A percentile compares a stretch with the other conserved stretches of the same genome.
Conservation (phyloP, 2,329 filamentous ascomycete genomes). For the Sarocladium kiliense region DNA sequence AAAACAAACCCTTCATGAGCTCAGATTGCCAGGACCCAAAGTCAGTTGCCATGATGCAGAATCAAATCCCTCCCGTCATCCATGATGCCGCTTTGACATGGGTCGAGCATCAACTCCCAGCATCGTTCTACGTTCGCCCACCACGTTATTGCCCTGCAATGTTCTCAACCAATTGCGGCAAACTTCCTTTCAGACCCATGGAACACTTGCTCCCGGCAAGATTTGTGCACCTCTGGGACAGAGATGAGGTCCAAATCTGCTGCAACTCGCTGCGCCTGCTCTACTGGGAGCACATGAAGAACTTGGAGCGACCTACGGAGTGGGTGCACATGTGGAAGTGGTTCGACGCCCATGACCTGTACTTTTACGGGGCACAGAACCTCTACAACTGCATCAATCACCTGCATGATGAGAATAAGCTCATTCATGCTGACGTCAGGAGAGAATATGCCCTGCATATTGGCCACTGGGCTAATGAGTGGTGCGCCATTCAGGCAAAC, state of each 20-base stretch:
- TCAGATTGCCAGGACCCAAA: too few relatives aligned
- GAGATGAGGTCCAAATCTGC: constrained; percentile 30
- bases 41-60: too few relatives aligned
- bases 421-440: constrained; percentile 20
- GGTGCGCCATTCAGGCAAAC: constrained; percentile 26
- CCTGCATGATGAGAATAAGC: constrained; percentile 33
- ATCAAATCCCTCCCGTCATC: background rate
- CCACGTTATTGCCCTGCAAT: constrained; percentile 24
- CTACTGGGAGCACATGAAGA: constrained; percentile 29
- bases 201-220: constrained; percentile 22
- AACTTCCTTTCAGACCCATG: constrained; percentile 22
- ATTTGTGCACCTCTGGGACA: constrained; percentile 31
- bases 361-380: constrained; percentile 40
- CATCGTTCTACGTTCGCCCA: constrained; percentile 31
- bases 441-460: constrained; percentile 20
- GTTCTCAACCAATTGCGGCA: constrained; percentile 33
- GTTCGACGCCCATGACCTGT: constrained; percentile 44
- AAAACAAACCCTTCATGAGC: too few relatives aligned
- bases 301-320: constrained; percentile 23
- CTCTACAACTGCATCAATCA: constrained; percentile 40
- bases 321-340: constrained; percentile 41
- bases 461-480: constrained; percentile 31
- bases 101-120: constrained; percentile 29
- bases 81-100: constrained; percentile 17
- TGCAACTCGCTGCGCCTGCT: constrained; percentile 33